Evolutionary conservation across 148 eudicot genomes (phyloP).

Genomic region (Cornus kousa): DNA sequence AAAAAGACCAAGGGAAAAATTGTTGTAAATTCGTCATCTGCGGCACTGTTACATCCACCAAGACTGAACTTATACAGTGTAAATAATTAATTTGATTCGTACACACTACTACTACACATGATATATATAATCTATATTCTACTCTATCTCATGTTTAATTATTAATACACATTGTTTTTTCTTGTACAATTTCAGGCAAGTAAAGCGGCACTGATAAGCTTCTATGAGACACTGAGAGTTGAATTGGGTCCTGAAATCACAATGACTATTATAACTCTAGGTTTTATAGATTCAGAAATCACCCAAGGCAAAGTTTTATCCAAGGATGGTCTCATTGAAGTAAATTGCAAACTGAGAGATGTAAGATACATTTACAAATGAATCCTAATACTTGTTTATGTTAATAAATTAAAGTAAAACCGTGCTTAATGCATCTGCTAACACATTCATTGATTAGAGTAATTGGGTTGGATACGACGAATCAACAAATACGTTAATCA

Average conservation of each 20-base stretch:
- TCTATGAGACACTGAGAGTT: constrained; percentile 20
- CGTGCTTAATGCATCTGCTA: too few relatives aligned
- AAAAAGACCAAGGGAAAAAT: constrained; percentile 22
- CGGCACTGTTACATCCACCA: constrained; percentile 10
- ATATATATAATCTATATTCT: too few relatives aligned
- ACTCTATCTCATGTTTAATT: too few relatives aligned
- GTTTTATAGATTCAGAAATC: constrained; percentile 15
- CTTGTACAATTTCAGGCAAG: constrained; percentile 25
- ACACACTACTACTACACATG: too few relatives aligned
- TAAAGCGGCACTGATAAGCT: constrained; percentile 25
- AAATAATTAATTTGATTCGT: background rate
- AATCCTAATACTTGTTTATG: too few relatives aligned
- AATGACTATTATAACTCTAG: constrained; percentile 15
- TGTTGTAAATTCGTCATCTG: constrained; percentile 10
- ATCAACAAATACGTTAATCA: too few relatives aligned
- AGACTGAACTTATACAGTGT: constrained; percentile 11
- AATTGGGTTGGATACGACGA: too few relatives aligned
- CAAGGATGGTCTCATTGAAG: background rate
- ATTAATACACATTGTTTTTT: too few relatives aligned
- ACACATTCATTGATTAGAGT: too few relatives aligned
- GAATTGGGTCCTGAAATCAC: constrained; percentile 15
- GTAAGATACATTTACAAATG: background rate
- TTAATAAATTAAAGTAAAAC: too few relatives aligned
- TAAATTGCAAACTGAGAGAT: background rate
- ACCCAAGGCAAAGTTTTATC: constrained; percentile 1